Base-by-base conservation (phyloP, 192 early-diverging fungal species). In the Umbelopsis ramanniana region DNA sequence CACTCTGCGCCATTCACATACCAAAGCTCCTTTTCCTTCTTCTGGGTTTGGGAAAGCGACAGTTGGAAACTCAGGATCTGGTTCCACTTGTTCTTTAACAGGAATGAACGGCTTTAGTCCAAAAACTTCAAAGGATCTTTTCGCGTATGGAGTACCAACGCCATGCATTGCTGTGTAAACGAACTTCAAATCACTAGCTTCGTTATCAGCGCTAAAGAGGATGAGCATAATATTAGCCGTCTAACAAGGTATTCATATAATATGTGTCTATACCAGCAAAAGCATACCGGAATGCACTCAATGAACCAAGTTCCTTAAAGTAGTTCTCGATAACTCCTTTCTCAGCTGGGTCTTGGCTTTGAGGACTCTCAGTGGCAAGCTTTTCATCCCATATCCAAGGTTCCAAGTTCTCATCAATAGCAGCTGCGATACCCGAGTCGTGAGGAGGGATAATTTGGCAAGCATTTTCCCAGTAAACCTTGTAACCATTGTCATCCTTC, bases 81-180 rank as follows among this genome's bases (percentile, higher is more conserved):
- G 95, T 8, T 75, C 38, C 38, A 88, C 68, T 80, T 96, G 95
- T 70, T 89, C 84, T 12, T 86, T 79, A 5, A 92, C 89, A 11
- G 80, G 68, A 22, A 89, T 79, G 71, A 89, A 91, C 3, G 89
- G 81, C 69, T 87, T 83, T 37, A 97, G 80, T 29, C 87, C 86
- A 75, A 97, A 93, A 12, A 76, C 67, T 55, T 88, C 83, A 68
- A 95, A 84, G 14, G 92, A 85, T 43, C 84, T 79, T 22, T 86
- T 79, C 4, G 92, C 94, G 82, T 90, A 94, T 17, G 86, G 87
- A 9, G 85, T 80, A 23, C 96, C 96, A 35, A 98, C 95, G 60
- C 96, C 96, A 72, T 98, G 96, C 96, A 98, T 97, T 19, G 96
- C 88, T 23, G 95, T 98, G 76, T 97, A 97, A 17, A 92, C 92